Evolutionary conservation across 129 eudicot species (phyloP), one percentile per base, ranked within the genome.

Genomic region (Deinandra increscens): DNA sequence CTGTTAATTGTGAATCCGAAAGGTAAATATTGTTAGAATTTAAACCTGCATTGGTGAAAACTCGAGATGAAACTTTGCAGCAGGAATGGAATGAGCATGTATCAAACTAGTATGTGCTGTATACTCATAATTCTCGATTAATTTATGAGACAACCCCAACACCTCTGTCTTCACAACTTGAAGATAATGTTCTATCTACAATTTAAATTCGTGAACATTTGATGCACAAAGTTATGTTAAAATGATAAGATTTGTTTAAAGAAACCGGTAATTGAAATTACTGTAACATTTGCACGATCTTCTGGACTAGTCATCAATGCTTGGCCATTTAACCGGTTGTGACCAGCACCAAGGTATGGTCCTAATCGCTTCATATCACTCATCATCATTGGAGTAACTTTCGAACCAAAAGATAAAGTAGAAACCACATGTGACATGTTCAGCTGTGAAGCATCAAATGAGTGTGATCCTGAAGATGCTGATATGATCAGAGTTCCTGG

Each of bases 81-180:
- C 96, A 20, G 97, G 97, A 56, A 91, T 73, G 15, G 77, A 49
- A 48, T 75, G 71, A 75, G 94, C 84, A 73, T 84, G 93, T 51
- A 82, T 61, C 81, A 88, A 71, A 77, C 97, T 91, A 59, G 96
- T 88, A 75, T 91, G 97, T 7, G 97, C 90, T 6, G 96, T 91
- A 75, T 91, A 91, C 76, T 91, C 97, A 14, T 91, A 82, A 79
- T 88, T 86, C 82, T 91, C 97, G 37, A 85, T 78, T 56, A 91
- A 41, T 64, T 82, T 81, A 55, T 75, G 67, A 51, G 95, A 73
- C 60, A 69, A 75, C 31, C 90, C 84, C 76, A 79, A 43, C 78
- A 91, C 94, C 81, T 88, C 97, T n/a, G 94, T 88, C 82, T 91
- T 91, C 71, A 88, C 97, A 29, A 84, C 79, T 84, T 91, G 96